A percentile compares a stretch with the other conserved stretches of the same genome.
phyloP scores from a whole-genome alignment of 768 basidiomycete genomes.

The Lactarius psammicola region DNA sequence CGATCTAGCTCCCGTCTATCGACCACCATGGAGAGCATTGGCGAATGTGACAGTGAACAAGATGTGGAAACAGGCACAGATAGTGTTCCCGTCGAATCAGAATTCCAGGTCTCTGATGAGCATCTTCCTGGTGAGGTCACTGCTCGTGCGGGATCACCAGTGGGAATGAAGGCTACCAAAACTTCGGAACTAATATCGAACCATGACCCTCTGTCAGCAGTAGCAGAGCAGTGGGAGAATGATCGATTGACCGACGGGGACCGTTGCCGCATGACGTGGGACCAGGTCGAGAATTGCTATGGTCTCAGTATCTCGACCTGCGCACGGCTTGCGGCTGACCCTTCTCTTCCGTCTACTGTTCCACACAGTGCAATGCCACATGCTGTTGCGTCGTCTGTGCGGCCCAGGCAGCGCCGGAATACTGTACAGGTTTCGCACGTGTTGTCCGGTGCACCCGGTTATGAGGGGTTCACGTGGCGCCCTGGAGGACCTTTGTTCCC shows the following conservation, averaged over 20 bases:
- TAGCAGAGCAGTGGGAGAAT: slow-evolving; percentile 21
- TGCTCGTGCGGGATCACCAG: slow-evolving; percentile 26
- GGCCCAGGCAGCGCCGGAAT: slow-evolving; percentile 23
- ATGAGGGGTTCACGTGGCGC: slow-evolving; percentile 29
- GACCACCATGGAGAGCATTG: slow-evolving; percentile 29
- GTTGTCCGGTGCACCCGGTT: slow-evolving; percentile 29
- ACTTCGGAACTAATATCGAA: not conserved
- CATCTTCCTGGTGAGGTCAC: slow-evolving; percentile 25
- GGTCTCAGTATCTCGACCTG: slow-evolving; percentile 29
- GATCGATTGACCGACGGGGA: slow-evolving; percentile 8
- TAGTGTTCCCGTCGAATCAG: slow-evolving; percentile 2
- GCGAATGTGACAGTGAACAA: slow-evolving; percentile 24
- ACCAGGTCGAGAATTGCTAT: slow-evolving; percentile 20
- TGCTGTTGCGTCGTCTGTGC: slow-evolving; percentile 21
- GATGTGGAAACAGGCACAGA: slow-evolving; percentile 6
- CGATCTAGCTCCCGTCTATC: slow-evolving; percentile 25
- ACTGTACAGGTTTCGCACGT: slow-evolving; percentile 29
- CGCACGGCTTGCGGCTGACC: slow-evolving; percentile 23
- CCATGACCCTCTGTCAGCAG: slow-evolving; percentile 5
- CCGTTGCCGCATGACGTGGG: slow-evolving; percentile 14
- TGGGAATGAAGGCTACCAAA: slow-evolving; percentile 16
- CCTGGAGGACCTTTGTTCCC: slow-evolving; percentile 30
- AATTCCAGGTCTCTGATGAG: not conserved
- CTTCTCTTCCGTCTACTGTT: slow-evolving; percentile 21
- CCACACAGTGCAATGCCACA: slow-evolving; percentile 23